Evolutionary conservation across 306 rosid genomes (phyloP).

Genomic region (Vigna mungo): DNA sequence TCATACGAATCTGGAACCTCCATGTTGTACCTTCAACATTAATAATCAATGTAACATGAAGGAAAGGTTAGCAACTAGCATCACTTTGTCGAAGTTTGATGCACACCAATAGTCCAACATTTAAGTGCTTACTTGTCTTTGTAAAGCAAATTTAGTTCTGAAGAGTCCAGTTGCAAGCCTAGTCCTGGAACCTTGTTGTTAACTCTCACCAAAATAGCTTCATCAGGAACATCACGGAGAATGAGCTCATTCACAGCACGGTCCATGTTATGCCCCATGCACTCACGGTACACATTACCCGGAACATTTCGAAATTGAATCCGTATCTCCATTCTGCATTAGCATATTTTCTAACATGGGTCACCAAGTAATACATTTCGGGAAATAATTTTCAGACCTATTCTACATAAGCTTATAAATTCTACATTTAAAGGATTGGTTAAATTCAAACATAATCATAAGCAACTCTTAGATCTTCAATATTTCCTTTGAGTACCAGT

Average conservation of each 20-base stretch:
- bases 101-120: constrained; percentile 28
- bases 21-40: constrained; percentile 64
- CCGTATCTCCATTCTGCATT: constrained; percentile 92
- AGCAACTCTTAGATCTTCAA: constrained; percentile 30
- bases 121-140: constrained; percentile 77
- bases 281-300: constrained; percentile 71
- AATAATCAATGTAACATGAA: constrained; percentile 3
- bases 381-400: constrained; percentile 5
- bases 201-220: constrained; percentile 84
- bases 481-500: neutral
- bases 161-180: constrained; percentile 85
- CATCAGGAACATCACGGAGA: constrained; percentile 85
- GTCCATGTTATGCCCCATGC: constrained; percentile 68
- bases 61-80: neutral
- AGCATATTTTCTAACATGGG: constrained; percentile 16
- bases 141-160: constrained; percentile 84
- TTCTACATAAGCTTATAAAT: constrained; percentile 19
- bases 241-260: constrained; percentile 84
- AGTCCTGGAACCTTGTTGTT: constrained; percentile 96
- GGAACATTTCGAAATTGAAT: constrained; percentile 85
- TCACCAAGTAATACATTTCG: constrained; percentile 30
- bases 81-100: constrained; percentile 19
- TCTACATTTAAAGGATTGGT: neutral
- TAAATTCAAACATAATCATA: constrained; percentile 28
- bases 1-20: constrained; percentile 93